Evolutionary conservation across 2,329 filamentous ascomycete species (phyloP).

Genomic region (Talaromyces albobiverticillius): DNA sequence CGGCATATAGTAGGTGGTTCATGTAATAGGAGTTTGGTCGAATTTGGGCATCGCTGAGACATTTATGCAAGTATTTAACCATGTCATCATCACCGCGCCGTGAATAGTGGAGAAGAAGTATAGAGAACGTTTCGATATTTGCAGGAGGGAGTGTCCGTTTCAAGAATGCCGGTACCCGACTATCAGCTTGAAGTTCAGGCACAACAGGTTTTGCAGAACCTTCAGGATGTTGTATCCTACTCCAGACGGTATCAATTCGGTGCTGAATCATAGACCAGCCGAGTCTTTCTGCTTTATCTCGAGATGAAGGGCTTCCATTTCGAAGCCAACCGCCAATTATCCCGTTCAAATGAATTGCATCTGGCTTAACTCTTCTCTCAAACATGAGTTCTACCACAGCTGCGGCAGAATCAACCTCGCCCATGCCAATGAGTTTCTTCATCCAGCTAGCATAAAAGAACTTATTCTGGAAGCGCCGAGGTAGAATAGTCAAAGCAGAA

Average conservation of each 20-base stretch:
- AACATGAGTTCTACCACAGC: conserved; percentile 75
- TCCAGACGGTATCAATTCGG: conserved; percentile 62
- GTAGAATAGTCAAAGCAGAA: conserved; percentile 51
- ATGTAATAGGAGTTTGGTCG: conserved; percentile 70
- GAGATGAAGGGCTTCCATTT: conserved; percentile 53
- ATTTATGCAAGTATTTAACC: conserved; percentile 60
- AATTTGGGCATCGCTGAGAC: conserved; percentile 63
- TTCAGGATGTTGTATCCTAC: conserved; percentile 22
- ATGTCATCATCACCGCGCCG: conserved; percentile 57
- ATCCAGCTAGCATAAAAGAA: conserved; percentile 89
- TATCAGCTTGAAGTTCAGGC: conserved; percentile 22
- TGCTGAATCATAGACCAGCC: conserved; percentile 75
- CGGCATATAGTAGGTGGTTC: conserved; percentile 71
- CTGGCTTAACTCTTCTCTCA: conserved; percentile 63
- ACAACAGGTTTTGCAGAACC: conserved; percentile 23
- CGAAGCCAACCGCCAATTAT: conserved; percentile 77
- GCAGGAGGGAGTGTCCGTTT: conserved; percentile 54
- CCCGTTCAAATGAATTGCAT: conserved; percentile 76
- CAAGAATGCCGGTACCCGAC: conserved; percentile 37
- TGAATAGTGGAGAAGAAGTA: conserved; percentile 71
- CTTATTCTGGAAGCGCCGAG: conserved; percentile 60
- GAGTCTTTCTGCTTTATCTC: conserved; percentile 63
- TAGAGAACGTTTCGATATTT: conserved; percentile 73
- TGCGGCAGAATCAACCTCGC: conserved; percentile 67
- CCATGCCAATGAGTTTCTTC: conserved; percentile 73